Base-by-base conservation (phyloP, 352 stramenopile genomes). In the Elongisporangium senticosum region DNA sequence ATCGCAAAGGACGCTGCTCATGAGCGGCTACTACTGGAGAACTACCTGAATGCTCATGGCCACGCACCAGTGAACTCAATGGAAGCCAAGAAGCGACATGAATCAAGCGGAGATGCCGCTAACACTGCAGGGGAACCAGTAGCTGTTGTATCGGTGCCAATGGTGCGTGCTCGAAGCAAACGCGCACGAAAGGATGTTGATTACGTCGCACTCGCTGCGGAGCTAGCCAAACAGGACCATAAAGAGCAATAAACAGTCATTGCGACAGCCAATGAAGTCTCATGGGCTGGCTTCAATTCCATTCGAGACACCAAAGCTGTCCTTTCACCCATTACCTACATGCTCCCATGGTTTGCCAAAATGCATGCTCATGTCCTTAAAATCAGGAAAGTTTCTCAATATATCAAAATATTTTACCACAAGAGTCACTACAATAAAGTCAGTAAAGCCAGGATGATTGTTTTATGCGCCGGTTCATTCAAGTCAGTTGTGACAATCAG, bases 201-300 rank as follows among this genome's bases (percentile, higher is more conserved):
- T 53, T 89, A 89, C 53, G 73, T 87, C 48, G 77, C 77, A n/a
- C 62, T 89, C 14, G 77, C 77, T 14, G 79, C 81, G 61, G 57
- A 86, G 53, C 54, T 89, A 26, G 59, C 57, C n/a, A 43, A 74
- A 19, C 61, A 75, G 37, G 26, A 53, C 13, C 57, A 72, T 43
- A 43, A 43, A 43, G 33, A 43, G 33, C 33, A 14, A 43, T 43
- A 43, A 17, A 17, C 8, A 17, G 13, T 43, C 33, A 43, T 43
- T 43, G 10, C 1, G 7, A 17, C 33, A 43, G 33, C 33, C 8
- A 43, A 43, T 17, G 10, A 10, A 43, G 10, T 4, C 33, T 2
- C 11, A 17, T 43, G 11, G 33, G 3, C 33, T 37, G 26, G 26
- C 5, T 17, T 17, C 33, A 17, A 43, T 43, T 17, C 33, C 33